Evolutionary conservation across 805 yeast species (phyloP), one percentile per base, ranked within the genome.

Genomic region (Zygoascus ofunaensis): DNA sequence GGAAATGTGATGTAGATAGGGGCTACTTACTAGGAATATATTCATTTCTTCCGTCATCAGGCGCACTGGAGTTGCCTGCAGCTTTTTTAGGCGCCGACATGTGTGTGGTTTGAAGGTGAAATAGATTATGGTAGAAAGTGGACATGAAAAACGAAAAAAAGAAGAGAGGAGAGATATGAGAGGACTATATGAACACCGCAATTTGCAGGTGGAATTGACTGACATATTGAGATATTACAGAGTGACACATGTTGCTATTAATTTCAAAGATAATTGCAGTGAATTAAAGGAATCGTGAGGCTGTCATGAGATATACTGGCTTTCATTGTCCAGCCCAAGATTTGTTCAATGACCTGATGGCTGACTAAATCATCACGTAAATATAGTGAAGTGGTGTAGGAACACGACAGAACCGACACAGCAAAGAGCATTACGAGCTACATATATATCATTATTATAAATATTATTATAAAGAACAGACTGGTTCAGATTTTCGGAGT

Each of bases 1-100:
- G 8, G 8, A 15, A 10, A 15, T 34, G 8, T 10, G 17, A 34
- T 8, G 28, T 14, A 19, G 26, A 32, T n/a, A n/a, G n/a, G n/a
- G n/a, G n/a, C 4, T 32, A 50, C 51, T 40, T 46, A 51, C 55
- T 50, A 18, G 65, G 65, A 15, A 61, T 60, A 40, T 61, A 59
- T 8, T 65, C 65, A 42, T 61, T 60, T 32, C 65, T 55, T 32
- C 60, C 62, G 8, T 62, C 48, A 14, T n/a, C 39, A 4, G 17
- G 14, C 20, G 37, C 14, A 5, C 4, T 19, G 4, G 37, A 4
- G 34, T 30, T 34, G 37, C 12, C 18, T n/a, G 28, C 26, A 15
- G 23, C 20, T 15, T 36, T 18, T 36, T 36, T 4, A 12, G 12
- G 12, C 10, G 10, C 30, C 30, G 39, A 36, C 39, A 36, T 36